Conservation (phyloP, 2,329 filamentous ascomycete species). For the Cladophialophora carrionii region DNA sequence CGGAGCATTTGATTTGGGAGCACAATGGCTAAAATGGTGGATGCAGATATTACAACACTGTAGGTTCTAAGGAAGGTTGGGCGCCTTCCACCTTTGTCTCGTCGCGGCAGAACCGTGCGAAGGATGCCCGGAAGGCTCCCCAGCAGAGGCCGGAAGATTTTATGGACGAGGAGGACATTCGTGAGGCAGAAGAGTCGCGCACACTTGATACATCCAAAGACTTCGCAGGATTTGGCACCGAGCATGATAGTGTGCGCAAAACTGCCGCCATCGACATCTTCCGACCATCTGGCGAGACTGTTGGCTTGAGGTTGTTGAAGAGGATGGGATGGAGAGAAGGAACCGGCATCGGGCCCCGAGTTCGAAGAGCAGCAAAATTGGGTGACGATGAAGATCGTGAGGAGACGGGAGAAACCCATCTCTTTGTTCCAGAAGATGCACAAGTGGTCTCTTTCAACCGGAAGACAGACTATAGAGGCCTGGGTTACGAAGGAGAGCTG, state of each 20-base stretch:
- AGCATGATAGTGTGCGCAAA: constrained; percentile 56
- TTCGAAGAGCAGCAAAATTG: constrained; percentile 73
- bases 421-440: constrained; percentile 85
- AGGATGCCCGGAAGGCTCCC: constrained; percentile 59
- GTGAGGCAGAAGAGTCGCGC: constrained; percentile 78
- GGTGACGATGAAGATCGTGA: constrained; percentile 47
- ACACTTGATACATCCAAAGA: constrained; percentile 71
- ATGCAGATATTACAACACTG: constrained; percentile 90
- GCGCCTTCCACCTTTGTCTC: constrained; percentile 89
- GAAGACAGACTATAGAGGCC: constrained; percentile 53
- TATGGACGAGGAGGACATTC: constrained; percentile 96
- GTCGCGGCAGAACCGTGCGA: constrained; percentile 76
- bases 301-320: constrained; percentile 81
- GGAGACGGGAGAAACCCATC: constrained; percentile 59
- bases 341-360: constrained; percentile 87
- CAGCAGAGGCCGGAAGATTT: constrained; percentile 80
- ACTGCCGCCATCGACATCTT: constrained; percentile 73
- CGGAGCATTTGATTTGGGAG: constrained; percentile 41
- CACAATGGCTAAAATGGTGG: constrained; percentile 43
- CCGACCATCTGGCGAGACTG: constrained; percentile 73
- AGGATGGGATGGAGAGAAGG: constrained; percentile 96
- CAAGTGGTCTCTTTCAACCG: constrained; percentile 59
- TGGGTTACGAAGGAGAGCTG: constrained; percentile 51
- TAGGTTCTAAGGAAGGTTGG: constrained; percentile 98
- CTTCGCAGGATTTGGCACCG: constrained; percentile 76